These are phyloP conservation scores for Serendipita indica DNA, from an alignment of 768 basidiomycete species.

Conservation along the genomic window DNA sequence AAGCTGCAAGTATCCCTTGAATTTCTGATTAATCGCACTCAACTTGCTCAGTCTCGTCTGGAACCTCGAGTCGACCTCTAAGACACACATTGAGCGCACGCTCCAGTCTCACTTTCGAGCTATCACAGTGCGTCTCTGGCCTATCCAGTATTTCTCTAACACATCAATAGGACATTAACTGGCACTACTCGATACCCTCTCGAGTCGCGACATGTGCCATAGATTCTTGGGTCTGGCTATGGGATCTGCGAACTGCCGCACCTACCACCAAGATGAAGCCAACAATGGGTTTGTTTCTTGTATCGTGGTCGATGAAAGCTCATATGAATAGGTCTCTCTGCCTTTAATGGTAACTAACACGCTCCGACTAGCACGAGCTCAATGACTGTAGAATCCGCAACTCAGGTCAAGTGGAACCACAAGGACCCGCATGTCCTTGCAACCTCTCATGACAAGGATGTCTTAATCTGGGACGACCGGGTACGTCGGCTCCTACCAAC, in stretches of 20 bases:
- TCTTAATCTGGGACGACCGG: conserved; percentile 88
- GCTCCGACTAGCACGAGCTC: background rate
- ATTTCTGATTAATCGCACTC: background rate
- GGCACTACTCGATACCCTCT: conserved; percentile 78
- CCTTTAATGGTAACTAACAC: conserved; percentile 35
- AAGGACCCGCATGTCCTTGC: conserved; percentile 76
- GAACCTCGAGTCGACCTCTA: conserved; percentile 66
- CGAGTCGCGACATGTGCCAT: conserved; percentile 80
- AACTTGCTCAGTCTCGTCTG: conserved; percentile 56
- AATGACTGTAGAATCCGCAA: conserved; percentile 50
- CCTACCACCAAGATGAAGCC: conserved; percentile 45
- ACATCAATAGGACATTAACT: conserved; percentile 67
- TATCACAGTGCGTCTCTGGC: conserved; percentile 40
- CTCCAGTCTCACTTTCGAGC: conserved; percentile 85
- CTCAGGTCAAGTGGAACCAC: conserved; percentile 96
- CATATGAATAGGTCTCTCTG: conserved; percentile 34
- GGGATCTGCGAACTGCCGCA: conserved; percentile 66
- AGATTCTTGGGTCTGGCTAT: conserved; percentile 88
- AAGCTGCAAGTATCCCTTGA: conserved; percentile 44
- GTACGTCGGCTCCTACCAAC: conserved; percentile 30
- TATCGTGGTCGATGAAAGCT: background rate
- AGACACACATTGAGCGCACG: conserved; percentile 71
- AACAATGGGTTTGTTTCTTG: background rate
- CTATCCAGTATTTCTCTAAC: background rate
- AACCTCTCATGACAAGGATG: conserved; percentile 73